Percentiles rank a stretch among this genome's conserved stretches.
These are phyloP conservation scores for Candida tibetensis DNA, from an alignment of 805 yeast species.

Conservation along the genomic window DNA sequence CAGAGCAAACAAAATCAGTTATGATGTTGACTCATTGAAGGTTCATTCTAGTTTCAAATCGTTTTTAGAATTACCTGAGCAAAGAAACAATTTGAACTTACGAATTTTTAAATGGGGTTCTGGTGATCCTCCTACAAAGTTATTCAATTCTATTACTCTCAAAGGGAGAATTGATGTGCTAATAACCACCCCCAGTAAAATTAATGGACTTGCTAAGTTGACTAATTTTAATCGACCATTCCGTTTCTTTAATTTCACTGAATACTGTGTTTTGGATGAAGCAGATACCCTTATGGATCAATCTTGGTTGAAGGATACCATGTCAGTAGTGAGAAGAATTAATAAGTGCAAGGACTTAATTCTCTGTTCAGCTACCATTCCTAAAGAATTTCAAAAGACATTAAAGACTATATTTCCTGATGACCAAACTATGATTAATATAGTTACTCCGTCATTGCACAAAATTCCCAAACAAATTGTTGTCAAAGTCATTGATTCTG, in stretches of 20 bases:
- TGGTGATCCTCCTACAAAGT: constrained; percentile 52
- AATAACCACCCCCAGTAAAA: constrained; percentile 82
- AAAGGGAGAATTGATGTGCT: constrained; percentile 65
- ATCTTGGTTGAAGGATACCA: constrained; percentile 69
- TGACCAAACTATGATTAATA: constrained; percentile 47
- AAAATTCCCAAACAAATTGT: constrained; percentile 75
- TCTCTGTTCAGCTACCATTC: constrained; percentile 88
- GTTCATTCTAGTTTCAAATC: constrained; percentile 16
- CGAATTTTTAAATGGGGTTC: constrained; percentile 59
- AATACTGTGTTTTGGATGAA: constrained; percentile 78
- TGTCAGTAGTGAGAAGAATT: constrained; percentile 50
- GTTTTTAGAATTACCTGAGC: constrained; percentile 24
- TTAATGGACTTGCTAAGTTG: constrained; percentile 42
- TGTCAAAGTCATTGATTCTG: constrained; percentile 72
- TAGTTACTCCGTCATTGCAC: constrained; percentile 81
- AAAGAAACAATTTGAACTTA: constrained; percentile 33
- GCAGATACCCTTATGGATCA: constrained; percentile 90
- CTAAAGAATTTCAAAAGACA: constrained; percentile 67
- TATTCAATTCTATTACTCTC: constrained; percentile 44
- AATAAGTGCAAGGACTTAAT: constrained; percentile 58
- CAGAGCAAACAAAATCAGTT: constrained; percentile 23
- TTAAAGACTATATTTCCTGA: constrained; percentile 60
- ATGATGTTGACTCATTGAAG: constrained; percentile 21
- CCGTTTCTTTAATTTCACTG: constrained; percentile 43
- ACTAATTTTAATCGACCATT: constrained; percentile 30